Evolutionary conservation across 2,329 filamentous ascomycete genomes (phyloP).

Genomic region (Lachnellula cervina): DNA sequence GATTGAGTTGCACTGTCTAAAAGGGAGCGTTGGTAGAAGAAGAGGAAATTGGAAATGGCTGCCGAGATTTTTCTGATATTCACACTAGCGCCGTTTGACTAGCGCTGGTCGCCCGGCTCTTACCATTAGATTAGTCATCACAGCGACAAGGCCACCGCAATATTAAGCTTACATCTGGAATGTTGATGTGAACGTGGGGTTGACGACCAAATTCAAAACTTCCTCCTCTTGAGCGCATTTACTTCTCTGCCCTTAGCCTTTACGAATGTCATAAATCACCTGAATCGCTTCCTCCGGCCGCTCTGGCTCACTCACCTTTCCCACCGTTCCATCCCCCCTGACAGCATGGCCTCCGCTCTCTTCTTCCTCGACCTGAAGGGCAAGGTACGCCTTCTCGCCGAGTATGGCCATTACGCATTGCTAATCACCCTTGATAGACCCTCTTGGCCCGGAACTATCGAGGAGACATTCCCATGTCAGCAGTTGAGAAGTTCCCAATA

Average conservation of each 20-base stretch:
- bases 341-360: constrained; percentile 84
- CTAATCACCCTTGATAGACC: constrained; percentile 55
- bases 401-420: constrained; percentile 3
- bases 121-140: constrained; percentile 7
- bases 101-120: constrained; percentile 10
- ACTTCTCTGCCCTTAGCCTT: constrained; percentile 1
- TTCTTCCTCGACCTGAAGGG: constrained; percentile 99
- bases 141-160: constrained; percentile 16
- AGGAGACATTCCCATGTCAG: constrained; percentile 98
- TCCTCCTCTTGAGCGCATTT: constrained; percentile 4
- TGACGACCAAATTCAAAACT: constrained; percentile 8
- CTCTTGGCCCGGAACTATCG: constrained; percentile 97
- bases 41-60: constrained; percentile 34
- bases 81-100: background rate
- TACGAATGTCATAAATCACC: constrained; percentile 19
- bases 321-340: background rate
- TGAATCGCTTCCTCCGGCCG: constrained; percentile 13
- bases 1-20: constrained; percentile 81
- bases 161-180: constrained; percentile 14
- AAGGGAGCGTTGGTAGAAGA: constrained; percentile 61
- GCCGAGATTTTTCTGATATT: constrained; percentile 18
- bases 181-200: constrained; percentile 23
- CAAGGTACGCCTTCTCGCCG: constrained; percentile 63
- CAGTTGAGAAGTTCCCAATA: constrained; percentile 95
- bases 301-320: constrained; percentile 11